A percentile compares a stretch with the other conserved stretches of the same genome.
phyloP scores from a whole-genome alignment of 352 stramenopile genomes.

The Aphanomyces astaci region DNA sequence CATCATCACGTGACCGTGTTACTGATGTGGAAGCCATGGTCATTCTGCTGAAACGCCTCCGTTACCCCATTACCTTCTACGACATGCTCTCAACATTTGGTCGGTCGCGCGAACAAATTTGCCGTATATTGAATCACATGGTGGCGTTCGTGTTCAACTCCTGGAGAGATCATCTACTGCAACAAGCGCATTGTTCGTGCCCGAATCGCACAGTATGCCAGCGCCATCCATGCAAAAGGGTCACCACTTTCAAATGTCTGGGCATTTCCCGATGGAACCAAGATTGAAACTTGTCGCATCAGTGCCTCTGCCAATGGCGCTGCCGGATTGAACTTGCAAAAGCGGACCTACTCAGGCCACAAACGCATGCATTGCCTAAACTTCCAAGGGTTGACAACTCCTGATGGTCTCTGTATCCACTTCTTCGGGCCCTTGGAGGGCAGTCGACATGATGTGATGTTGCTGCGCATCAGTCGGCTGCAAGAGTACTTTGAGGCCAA shows the following conservation, averaged over 20 bases:
- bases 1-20: neutral
- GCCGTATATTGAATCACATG: neutral
- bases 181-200: neutral
- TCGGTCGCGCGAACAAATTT: neutral
- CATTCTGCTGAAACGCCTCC: neutral
- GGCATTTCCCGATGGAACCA: conserved; percentile 8
- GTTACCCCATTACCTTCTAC: neutral
- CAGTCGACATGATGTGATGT: neutral
- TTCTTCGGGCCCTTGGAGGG: neutral
- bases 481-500: conserved; percentile 1
- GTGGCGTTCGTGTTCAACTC: neutral
- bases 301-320: neutral
- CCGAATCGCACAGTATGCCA: neutral
- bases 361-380: conserved; percentile 1
- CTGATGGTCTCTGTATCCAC: neutral
- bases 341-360: neutral
- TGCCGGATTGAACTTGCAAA: neutral
- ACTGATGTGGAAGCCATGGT: neutral
- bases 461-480: neutral
- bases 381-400: neutral
- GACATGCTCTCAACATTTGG: neutral
- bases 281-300: conserved; percentile 14
- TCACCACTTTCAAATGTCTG: conserved; percentile 16
- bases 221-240: neutral
- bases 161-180: neutral